A percentile compares a stretch with the other conserved stretches of the same genome.
Evolutionary conservation across 306 rosid genomes (phyloP).

Genomic region (Trifolium fragiferum): DNA sequence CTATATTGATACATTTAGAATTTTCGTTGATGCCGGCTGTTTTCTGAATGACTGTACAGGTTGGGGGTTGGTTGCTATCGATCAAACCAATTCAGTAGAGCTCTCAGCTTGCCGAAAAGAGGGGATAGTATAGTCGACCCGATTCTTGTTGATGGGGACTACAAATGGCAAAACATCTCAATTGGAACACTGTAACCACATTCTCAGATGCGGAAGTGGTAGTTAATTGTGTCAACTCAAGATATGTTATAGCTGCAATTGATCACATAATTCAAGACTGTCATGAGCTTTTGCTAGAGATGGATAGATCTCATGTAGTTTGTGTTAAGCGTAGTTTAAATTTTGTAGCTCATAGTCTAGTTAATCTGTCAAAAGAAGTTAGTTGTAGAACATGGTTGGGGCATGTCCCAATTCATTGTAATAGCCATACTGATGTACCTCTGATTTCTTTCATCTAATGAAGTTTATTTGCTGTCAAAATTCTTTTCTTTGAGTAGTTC

Average conservation of each 20-base stretch:
- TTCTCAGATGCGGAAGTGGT: neutral
- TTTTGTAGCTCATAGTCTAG: neutral
- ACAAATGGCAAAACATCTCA: neutral
- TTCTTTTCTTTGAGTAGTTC: too few relatives aligned
- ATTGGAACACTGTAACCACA: neutral
- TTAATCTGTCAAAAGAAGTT: neutral
- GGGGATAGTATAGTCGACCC: neutral
- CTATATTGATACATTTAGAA: neutral
- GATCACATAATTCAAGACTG: neutral
- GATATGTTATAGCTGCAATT: neutral
- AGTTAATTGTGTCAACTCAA: neutral
- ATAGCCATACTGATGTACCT: too few relatives aligned
- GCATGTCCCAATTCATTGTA: neutral
- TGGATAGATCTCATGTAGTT: neutral
- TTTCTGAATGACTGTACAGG: neutral
- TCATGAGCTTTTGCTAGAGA: neutral
- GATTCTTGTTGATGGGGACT: neutral
- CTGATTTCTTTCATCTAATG: too few relatives aligned
- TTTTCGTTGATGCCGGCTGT: neutral
- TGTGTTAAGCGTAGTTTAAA: neutral
- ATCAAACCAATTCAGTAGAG: neutral
- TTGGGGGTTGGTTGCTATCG: neutral
- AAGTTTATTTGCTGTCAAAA: too few relatives aligned
- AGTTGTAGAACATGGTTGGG: neutral
- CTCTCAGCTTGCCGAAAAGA: neutral